Evolutionary conservation across 148 eudicot genomes (phyloP).

Genomic region (Chenopodium formosanum): DNA sequence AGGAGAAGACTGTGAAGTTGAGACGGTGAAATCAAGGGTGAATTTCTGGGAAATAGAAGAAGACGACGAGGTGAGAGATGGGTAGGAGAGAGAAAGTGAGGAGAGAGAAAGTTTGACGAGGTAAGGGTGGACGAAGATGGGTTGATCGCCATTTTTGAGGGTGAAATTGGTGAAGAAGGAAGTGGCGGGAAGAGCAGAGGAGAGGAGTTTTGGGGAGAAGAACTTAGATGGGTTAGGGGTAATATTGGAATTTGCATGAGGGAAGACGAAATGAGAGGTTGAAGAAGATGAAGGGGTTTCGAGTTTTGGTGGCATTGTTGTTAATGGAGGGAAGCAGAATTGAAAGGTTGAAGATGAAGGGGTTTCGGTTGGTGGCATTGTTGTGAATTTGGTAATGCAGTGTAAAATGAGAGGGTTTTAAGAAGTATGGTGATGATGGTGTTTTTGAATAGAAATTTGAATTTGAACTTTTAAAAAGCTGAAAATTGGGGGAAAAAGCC

Average conservation of each 20-base stretch:
- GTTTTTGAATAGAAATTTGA: no score
- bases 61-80: constrained; percentile 48
- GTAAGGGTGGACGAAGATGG: constrained; percentile 84
- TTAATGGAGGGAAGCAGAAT: no score
- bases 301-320: no score
- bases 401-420: no score
- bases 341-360: no score
- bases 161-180: constrained; percentile 84
- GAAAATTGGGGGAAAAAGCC: no score
- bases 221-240: constrained; percentile 71
- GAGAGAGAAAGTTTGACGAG: constrained; percentile 55
- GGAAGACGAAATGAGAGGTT: constrained; percentile 32
- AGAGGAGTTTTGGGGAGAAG: constrained; percentile 57
- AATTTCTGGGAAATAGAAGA: constrained; percentile 58
- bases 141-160: constrained; percentile 83
- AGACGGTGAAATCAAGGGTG: constrained; percentile 61
- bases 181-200: constrained; percentile 74
- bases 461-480: no score
- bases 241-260: constrained; percentile 45
- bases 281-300: no score
- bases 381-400: no score
- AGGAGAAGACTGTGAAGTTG: constrained; percentile 19
- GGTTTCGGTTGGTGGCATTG: no score
- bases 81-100: constrained; percentile 63
- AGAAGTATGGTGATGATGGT: no score